Evolutionary conservation across 1,139 yeast genomes (phyloP), one percentile per base, ranked within the genome.

Genomic region (Meyerozyma smithsonii): DNA sequence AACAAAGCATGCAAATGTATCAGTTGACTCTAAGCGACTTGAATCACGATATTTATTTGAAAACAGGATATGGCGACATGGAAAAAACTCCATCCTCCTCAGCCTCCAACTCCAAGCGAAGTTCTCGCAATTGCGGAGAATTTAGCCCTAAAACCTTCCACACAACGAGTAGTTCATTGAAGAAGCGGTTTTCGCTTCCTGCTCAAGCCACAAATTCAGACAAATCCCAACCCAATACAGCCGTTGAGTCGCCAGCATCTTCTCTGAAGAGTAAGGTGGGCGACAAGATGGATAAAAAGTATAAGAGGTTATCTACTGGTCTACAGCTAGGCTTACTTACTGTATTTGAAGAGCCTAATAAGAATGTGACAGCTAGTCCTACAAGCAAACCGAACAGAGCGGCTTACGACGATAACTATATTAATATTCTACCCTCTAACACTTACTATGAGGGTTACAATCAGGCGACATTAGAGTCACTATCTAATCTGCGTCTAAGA

Each of bases 271-370:
- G 44, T 32, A 38, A 37, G 41, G 38, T 24, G 20, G 26, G 30
- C 28, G 26, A 24, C 20, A 32, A 38, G 10, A 19, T 47, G 21
- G 61, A 58, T 3, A 59, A 57, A 49, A 57, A 59, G 41, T 56
- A 58, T 36, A 66, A 63, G 32, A 50, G 72, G 26, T 48, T 59
- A 28, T 67, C 74, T 2, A 56, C 66, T 1, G 75, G 76, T 1
- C 51, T 70, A 24, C 72, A 60, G 43, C 48, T 69, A n/a, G 70
- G 72, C 1, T 51, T 70, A 28, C 50, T 69, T 23, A 69, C 74
- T 1, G 74, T 70, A 1, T 51, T 66, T 41, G 74, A 69, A 50
- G 69, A 67, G 34, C 58, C 58, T 6, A 39, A 42, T 10, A 37
- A 39, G 16, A 21, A 36, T 8, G n/a, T n/a, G n/a, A 24, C 34